These are phyloP conservation scores for Bondarzewia mesenterica DNA, from an alignment of 1,284 basidiomycete genomes.

Conservation along the genomic window DNA sequence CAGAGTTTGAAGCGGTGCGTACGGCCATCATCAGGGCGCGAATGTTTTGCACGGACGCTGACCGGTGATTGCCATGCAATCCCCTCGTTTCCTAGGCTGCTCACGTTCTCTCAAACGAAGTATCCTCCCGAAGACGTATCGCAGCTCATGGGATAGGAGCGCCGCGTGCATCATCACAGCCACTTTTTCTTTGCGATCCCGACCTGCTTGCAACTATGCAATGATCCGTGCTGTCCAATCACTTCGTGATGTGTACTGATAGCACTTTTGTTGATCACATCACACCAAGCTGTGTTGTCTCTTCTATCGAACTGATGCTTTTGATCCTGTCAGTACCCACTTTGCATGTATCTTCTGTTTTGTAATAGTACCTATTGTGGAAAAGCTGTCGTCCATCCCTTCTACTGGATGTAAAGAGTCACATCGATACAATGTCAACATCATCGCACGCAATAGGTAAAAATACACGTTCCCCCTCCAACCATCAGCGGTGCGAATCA, in stretches of 20 bases:
- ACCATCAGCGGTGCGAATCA: background rate
- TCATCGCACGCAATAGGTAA: background rate
- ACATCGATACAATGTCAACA: background rate
- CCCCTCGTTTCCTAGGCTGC: conserved; percentile 41
- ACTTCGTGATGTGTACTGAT: too few species aligned
- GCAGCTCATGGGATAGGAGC: conserved; percentile 72
- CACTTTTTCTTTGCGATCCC: too few species aligned
- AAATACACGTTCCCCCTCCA: background rate
- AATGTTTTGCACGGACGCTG: conserved; percentile 5
- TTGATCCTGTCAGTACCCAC: background rate
- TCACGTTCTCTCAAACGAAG: conserved; percentile 93
- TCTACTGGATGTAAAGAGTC: background rate
- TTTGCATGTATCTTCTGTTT: background rate
- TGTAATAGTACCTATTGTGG: conserved; percentile 1
- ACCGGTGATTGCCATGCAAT: background rate
- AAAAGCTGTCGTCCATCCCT: background rate
- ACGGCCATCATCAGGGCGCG: background rate
- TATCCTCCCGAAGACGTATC: conserved; percentile 88
- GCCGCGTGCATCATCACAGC: background rate
- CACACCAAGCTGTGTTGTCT: background rate
- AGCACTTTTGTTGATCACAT: too few species aligned
- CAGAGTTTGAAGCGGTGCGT: conserved; percentile 90
- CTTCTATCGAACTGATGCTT: background rate
- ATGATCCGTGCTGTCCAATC: too few species aligned
- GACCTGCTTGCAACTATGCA: too few species aligned